phyloP scores from a whole-genome alignment of 169 alveolate genomes.

The Babesia ovata region DNA sequence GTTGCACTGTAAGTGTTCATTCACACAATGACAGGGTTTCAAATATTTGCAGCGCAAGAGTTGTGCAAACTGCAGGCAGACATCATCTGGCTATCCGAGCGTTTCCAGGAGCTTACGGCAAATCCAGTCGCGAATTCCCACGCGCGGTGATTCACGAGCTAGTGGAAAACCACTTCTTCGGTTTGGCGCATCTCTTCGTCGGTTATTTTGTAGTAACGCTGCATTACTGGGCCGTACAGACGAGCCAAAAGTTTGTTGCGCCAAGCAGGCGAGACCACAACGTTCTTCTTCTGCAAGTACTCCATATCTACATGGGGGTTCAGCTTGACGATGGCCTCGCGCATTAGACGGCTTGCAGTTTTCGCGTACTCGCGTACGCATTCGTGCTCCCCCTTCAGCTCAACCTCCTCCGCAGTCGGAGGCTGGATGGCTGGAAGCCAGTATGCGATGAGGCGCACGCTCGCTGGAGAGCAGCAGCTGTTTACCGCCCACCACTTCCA shows the following conservation, averaged over 20 bases:
- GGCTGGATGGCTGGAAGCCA: slow-evolving; percentile 26
- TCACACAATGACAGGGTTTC: background rate
- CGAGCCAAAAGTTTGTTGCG: slow-evolving; percentile 17
- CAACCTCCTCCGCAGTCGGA: slow-evolving; percentile 6
- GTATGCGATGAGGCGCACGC: slow-evolving; percentile 17
- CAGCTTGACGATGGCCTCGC: slow-evolving; percentile 34
- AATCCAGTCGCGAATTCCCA: slow-evolving; percentile 15
- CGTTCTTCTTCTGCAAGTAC: background rate
- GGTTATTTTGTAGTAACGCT: background rate
- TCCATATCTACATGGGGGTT: slow-evolving; percentile 23
- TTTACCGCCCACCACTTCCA: slow-evolving; percentile 15
- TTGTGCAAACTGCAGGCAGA: slow-evolving; percentile 54
- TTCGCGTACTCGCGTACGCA: background rate
- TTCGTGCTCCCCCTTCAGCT: slow-evolving; percentile 5
- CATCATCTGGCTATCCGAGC: slow-evolving; percentile 39
- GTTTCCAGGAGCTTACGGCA: slow-evolving; percentile 33
- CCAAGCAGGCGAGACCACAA: slow-evolving; percentile 1
- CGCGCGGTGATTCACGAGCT: background rate
- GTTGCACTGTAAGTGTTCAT: slow-evolving; percentile 24
- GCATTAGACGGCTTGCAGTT: background rate
- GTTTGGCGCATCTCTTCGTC: slow-evolving; percentile 10
- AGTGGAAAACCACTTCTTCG: slow-evolving; percentile 12
- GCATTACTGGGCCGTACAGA: slow-evolving; percentile 16
- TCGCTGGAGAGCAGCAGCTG: slow-evolving; percentile 5
- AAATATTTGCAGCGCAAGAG: slow-evolving; percentile 37